phyloP scores from a whole-genome alignment of 495 filamentous ascomycete species.

The Rusavskia elegans region DNA sequence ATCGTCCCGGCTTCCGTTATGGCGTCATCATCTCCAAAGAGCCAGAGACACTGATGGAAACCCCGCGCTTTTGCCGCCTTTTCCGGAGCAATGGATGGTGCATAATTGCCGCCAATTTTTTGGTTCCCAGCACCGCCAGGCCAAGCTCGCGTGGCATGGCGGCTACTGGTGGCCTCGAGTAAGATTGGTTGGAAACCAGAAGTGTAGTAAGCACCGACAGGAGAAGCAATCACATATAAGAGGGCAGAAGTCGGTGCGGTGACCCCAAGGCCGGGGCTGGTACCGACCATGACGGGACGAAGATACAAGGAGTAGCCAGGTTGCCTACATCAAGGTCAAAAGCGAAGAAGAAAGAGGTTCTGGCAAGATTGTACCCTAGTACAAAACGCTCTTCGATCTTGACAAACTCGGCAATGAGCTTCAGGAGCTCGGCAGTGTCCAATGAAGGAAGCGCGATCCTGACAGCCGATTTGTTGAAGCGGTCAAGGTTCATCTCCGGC shows the following conservation, averaged over 20 bases:
- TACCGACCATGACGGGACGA: conserved; percentile 75
- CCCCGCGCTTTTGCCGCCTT: conserved; percentile 52
- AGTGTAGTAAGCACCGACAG: conserved; percentile 38
- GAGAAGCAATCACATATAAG: conserved; percentile 63
- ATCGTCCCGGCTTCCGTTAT: conserved; percentile 86
- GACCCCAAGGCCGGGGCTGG: conserved; percentile 62
- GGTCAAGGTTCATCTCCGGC: conserved; percentile 56
- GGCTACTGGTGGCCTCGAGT: conserved; percentile 24
- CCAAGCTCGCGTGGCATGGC: conserved; percentile 70
- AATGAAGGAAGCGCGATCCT: conserved; percentile 70
- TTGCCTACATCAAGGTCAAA: conserved; percentile 62
- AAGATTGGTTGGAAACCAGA: conserved; percentile 27
- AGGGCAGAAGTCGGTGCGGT: conserved; percentile 68
- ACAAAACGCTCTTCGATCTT: conserved; percentile 32
- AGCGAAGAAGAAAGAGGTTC: conserved; percentile 15
- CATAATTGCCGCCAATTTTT: conserved; percentile 89
- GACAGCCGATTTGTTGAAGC: conserved; percentile 53
- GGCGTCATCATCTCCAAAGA: conserved; percentile 56
- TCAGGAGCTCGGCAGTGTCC: conserved; percentile 51
- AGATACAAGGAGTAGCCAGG: conserved; percentile 61
- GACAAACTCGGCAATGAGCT: conserved; percentile 45
- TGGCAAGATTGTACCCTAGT: too few relatives aligned
- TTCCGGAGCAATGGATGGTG: conserved; percentile 61
- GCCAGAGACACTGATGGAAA: conserved; percentile 83
- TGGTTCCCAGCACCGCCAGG: conserved; percentile 82